These are phyloP conservation scores for Apiospora hydei DNA, from an alignment of 2,329 filamentous ascomycete species.

Conservation along the genomic window DNA sequence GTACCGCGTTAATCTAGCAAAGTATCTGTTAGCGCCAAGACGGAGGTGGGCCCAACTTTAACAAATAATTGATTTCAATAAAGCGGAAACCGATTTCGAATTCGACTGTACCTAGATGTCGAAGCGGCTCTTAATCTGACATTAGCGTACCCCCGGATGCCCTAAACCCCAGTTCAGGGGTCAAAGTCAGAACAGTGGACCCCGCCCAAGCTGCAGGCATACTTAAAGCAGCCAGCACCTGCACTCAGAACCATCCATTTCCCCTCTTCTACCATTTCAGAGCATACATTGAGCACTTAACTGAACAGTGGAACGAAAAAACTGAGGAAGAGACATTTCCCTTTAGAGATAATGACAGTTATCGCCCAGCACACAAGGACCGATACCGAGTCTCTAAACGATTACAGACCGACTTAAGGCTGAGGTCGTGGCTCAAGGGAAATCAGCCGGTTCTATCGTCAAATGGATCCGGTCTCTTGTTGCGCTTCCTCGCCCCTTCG, in stretches of 20 bases:
- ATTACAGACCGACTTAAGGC: not conserved
- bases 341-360: not conserved
- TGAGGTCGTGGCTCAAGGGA: not conserved
- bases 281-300: no score
- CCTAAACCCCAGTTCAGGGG: not conserved
- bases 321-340: no score
- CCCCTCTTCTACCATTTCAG: not conserved
- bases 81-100: no score
- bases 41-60: no score
- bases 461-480: not conserved
- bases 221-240: not conserved
- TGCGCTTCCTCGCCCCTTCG: not conserved
- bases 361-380: not conserved
- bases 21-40: no score
- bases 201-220: not conserved
- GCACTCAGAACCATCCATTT: not conserved
- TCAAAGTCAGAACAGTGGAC: not conserved
- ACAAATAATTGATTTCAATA: no score
- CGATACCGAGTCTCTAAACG: not conserved
- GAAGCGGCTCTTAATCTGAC: no score
- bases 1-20: no score
- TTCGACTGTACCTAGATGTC: no score
- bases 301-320: no score
- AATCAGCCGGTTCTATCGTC: not conserved
- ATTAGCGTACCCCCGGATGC: not conserved